Conservation (phyloP, 768 basidiomycete genomes). For the Termitomyces sp. region DNA sequence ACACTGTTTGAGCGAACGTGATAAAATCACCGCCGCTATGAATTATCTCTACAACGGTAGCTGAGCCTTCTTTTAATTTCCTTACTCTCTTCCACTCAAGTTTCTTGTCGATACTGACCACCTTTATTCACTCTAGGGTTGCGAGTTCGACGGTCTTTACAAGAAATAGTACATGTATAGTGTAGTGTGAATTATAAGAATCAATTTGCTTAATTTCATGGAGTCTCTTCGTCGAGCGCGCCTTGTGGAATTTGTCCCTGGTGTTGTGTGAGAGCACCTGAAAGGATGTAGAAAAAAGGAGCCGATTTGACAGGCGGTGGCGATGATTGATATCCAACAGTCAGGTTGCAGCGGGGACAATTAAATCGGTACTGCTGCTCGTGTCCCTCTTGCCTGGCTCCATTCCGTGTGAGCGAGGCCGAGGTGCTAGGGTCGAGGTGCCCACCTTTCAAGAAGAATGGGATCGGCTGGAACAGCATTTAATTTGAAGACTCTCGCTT, state of each 20-base stretch:
- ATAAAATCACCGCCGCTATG: slow-evolving; percentile 36
- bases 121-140: slow-evolving; percentile 6
- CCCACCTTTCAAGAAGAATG: slow-evolving; percentile 74
- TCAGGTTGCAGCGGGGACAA: slow-evolving; percentile 63
- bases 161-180: background rate
- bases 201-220: slow-evolving; percentile 12
- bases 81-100: background rate
- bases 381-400: slow-evolving; percentile 53
- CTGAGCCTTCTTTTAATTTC: slow-evolving; percentile 41
- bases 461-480: slow-evolving; percentile 69
- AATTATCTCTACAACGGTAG: slow-evolving; percentile 79
- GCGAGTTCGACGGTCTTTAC: background rate
- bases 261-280: slow-evolving; percentile 79
- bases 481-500: slow-evolving; percentile 79
- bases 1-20: slow-evolving; percentile 66
- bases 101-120: slow-evolving; percentile 2
- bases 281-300: slow-evolving; percentile 74
- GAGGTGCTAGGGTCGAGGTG: background rate
- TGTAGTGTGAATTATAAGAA: background rate
- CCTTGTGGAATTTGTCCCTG: slow-evolving; percentile 85
- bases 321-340: slow-evolving; percentile 71
- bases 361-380: slow-evolving; percentile 72
- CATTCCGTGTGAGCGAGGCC: background rate
- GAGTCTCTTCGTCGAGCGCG: slow-evolving; percentile 59
- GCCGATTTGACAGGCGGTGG: slow-evolving; percentile 74